Base-by-base conservation (phyloP, 345 rosid genomes). In the Schrenkiella parvula region DNA sequence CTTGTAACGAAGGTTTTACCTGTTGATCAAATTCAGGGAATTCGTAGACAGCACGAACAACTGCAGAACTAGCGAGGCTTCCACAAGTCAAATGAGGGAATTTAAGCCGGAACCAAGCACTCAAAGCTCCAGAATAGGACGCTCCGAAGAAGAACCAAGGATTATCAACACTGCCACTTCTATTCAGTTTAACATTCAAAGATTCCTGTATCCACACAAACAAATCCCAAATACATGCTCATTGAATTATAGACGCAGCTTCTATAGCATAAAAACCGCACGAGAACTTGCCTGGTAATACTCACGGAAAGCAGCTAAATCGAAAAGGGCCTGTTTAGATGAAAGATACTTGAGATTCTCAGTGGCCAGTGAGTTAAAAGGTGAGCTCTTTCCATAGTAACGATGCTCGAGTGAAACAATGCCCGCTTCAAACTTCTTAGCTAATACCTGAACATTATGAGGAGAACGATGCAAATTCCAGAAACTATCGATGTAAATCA, bases 41-140 rank as follows among this genome's bases (percentile, higher is more conserved):
- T 50, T 91, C 80, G 60, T 86, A 84, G 54, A 93, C 86, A 64
- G 98, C 91, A 68, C 80, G 91, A 81, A 93, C 97, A 78, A 93
- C 98, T 0, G 95, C 98, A 38, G 97, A 93, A 79, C 98, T 93
- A 70, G 98, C 97, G 37, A 93, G 93, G 72, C 98, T 93, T 84
- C 97, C 95, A 29, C 98, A 93, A 0, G 98, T 87, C 73, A 93
- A 76, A 76, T 93, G 98, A 55, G 98, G 98, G 64, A 88, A 93
- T 77, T 93, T 93, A 18, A 93, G 96, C 54, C 90, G 88, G 79
- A 89, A 93, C 97, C 98, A 93, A 23, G 96, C 97, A 71, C 98
- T 93, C 21, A 93, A 85, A 58, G 98, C 98, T 82, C 98, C 98
- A 59, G 98, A 4, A 58, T 93, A 93, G 1, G 97, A 93, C 34